These are phyloP conservation scores for Spathaspora sp. DNA, from an alignment of 805 yeast genomes.

Conservation along the genomic window DNA sequence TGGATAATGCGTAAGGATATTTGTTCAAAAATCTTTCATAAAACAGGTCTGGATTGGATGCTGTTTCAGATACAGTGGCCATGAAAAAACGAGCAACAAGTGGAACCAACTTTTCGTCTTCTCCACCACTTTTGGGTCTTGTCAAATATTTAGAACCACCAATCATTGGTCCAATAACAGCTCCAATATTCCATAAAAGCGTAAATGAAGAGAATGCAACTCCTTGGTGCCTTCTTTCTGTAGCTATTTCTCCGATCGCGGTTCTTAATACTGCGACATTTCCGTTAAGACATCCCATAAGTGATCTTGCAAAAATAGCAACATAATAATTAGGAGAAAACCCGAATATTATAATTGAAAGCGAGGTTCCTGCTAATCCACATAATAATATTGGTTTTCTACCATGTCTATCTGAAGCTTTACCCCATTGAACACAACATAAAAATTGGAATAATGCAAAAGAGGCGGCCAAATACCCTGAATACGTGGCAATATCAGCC, in stretches of 20 bases:
- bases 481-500: slow-evolving; percentile 53
- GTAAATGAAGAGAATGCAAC: slow-evolving; percentile 62
- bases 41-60: not conserved
- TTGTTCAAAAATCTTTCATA: slow-evolving; percentile 26
- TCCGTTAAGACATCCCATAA: slow-evolving; percentile 59
- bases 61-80: not conserved
- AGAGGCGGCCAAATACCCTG: slow-evolving; percentile 60
- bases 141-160: slow-evolving; percentile 51
- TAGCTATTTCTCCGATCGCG: slow-evolving; percentile 56
- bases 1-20: slow-evolving; percentile 38
- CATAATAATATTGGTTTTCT: slow-evolving; percentile 50
- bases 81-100: not conserved
- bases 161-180: slow-evolving; percentile 58
- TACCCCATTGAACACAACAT: slow-evolving; percentile 60
- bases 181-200: slow-evolving; percentile 57
- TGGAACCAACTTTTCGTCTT: not conserved
- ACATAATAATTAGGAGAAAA: slow-evolving; percentile 47
- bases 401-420: slow-evolving; percentile 50
- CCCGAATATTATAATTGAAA: slow-evolving; percentile 49
- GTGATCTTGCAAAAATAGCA: slow-evolving; percentile 51
- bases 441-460: slow-evolving; percentile 60
- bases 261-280: slow-evolving; percentile 66
- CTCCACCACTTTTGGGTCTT: slow-evolving; percentile 25
- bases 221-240: slow-evolving; percentile 56
- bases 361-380: slow-evolving; percentile 53